Base-by-base conservation (phyloP, 176 grass and related monocot species). In the Raddia guianensis region DNA sequence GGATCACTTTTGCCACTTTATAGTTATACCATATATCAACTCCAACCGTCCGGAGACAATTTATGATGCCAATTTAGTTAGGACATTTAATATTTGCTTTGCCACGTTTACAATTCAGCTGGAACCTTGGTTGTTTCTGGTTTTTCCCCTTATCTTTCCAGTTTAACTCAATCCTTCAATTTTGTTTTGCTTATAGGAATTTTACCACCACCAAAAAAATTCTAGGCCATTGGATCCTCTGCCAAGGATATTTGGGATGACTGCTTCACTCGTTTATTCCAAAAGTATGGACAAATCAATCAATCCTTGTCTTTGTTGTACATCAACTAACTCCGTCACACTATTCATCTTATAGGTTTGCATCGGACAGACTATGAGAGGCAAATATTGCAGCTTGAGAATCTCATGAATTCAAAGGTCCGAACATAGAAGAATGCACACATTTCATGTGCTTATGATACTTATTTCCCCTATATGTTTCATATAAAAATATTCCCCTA, bases 211-310 rank as follows among this genome's bases (percentile, higher is more conserved):
- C 5, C 84, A 83, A 55, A 42, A 89, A 57, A 73, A 87, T 68
- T 91, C 69, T 60, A 80, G 51, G 12, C 56, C 50, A 15, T 88
- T 42, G 0, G 69, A 71, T 65, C 71, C 86, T 74, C 79, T 97
- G 72, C 94, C 91, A 2, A 91, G 66, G 18, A 93, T 97, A 86
- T 97, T 93, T 68, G 94, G 94, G 18, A 93, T 97, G 91, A 89
- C 94, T 49, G 94, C 94, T 48, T 91, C 94, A 0, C 91, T 82
- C 42, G 80, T 89, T 16, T 32, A 86, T 70, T 83, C 91, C 12
- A 97, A 82, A 73, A 49, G 94, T 97, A 91, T 79, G 71, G 46
- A 19, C 51, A 16, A 54, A 4, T 6, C 2, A 4, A 19, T 65
- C 44, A 44, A 76, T 0, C 48, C 14, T 20, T 48, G 27, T 76